phyloP scores from a whole-genome alignment of 208 protist species.

The Trypanosoma lewisi region DNA sequence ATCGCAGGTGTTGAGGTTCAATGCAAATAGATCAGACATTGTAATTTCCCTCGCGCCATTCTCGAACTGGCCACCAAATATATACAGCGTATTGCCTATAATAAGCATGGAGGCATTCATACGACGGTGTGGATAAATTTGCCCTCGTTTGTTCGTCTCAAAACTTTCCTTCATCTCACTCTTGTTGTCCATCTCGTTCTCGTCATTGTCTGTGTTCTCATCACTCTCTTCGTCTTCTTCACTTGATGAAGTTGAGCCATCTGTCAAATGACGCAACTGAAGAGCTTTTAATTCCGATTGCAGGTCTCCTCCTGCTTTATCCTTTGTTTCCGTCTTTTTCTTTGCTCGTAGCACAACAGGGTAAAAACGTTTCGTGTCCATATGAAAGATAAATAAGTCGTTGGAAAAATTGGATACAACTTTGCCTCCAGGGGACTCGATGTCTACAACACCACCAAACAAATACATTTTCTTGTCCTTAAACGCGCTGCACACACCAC shows the following conservation, averaged over 20 bases:
- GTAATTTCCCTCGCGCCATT: conserved; percentile 84
- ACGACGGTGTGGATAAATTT: conserved; percentile 76
- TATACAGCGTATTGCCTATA: conserved; percentile 71
- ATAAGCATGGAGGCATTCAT: conserved; percentile 76
- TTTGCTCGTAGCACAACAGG: conserved; percentile 68
- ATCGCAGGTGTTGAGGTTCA: conserved; percentile 84
- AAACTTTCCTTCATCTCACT: conserved; percentile 71
- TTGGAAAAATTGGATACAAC: conserved; percentile 89
- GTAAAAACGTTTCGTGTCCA: conserved; percentile 88
- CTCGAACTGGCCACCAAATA: conserved; percentile 91
- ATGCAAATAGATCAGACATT: conserved; percentile 83
- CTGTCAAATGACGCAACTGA: conserved; percentile 26
- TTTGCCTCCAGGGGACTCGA: conserved; percentile 81
- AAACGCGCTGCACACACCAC: conserved; percentile 53
- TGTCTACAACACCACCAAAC: conserved; percentile 90
- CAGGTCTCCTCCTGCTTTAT: conserved; percentile 29
- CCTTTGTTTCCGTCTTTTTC: conserved; percentile 13
- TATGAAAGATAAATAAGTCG: conserved; percentile 90
- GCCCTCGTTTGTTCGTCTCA: conserved; percentile 56
- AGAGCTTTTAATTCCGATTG: conserved; percentile 63
- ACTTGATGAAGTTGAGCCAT: conserved; percentile 7
- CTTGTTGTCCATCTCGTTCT: conserved; percentile 2
- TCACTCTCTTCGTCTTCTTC: conserved; percentile 32
- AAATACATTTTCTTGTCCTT: conserved; percentile 87
- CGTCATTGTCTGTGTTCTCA: conserved; percentile 20